Conservation (phyloP, 129 eudicot species). For the Escallonia rubra region DNA sequence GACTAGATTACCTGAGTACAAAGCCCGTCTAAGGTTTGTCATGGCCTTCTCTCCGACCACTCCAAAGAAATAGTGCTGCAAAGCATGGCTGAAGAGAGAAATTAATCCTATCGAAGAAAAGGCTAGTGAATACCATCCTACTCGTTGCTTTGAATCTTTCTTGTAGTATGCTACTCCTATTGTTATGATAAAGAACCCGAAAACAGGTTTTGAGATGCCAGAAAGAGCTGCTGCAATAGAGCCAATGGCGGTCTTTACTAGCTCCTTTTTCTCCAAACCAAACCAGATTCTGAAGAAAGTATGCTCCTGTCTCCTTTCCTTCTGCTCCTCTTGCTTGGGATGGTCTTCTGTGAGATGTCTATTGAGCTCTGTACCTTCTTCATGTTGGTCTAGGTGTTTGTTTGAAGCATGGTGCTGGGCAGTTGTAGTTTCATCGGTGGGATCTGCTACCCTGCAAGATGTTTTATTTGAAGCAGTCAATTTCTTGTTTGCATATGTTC, state of each 20-base stretch:
- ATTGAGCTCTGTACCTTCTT: constrained; percentile 17
- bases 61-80: constrained; percentile 77
- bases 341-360: constrained; percentile 12
- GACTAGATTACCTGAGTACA: constrained; percentile 58
- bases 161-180: constrained; percentile 74
- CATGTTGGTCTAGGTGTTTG: constrained; percentile 17
- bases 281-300: constrained; percentile 80
- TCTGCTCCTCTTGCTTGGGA: constrained; percentile 30
- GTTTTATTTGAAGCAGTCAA: constrained; percentile 7
- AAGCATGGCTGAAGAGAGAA: constrained; percentile 59
- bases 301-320: constrained; percentile 20
- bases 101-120: constrained; percentile 66
- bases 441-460: constrained; percentile 34
- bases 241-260: constrained; percentile 49
- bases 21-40: constrained; percentile 67
- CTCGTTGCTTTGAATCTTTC: constrained; percentile 38
- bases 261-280: constrained; percentile 47
- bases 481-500: no score
- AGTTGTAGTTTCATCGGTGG: constrained; percentile 32
- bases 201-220: constrained; percentile 79
- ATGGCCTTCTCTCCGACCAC: constrained; percentile 76
- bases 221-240: constrained; percentile 80
- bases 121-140: constrained; percentile 54
- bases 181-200: constrained; percentile 76
- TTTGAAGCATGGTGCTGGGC: constrained; percentile 21